phyloP scores from a whole-genome alignment of 805 yeast genomes.

The Kazachstania africana region DNA sequence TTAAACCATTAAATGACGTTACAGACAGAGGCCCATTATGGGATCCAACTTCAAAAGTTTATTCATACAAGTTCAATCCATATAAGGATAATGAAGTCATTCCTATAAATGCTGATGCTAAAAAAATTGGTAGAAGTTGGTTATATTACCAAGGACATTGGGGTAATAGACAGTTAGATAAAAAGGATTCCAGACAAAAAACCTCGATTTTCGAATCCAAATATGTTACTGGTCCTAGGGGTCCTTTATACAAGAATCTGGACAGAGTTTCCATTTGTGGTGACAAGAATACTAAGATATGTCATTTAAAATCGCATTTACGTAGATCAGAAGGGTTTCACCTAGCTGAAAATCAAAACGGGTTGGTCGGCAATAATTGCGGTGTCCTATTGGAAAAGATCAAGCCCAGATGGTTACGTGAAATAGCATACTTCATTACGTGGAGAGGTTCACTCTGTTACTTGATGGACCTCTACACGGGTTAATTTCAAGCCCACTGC shows the following conservation, averaged over 20 bases:
- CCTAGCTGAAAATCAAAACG: too few relatives aligned
- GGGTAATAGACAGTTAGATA: slow-evolving; percentile 68
- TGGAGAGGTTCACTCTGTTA: neutral
- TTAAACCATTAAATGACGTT: slow-evolving; percentile 75
- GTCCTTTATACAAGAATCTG: slow-evolving; percentile 73
- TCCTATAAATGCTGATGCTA: slow-evolving; percentile 23
- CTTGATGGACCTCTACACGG: neutral
- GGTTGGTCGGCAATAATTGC: neutral
- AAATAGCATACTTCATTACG: neutral
- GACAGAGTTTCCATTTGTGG: slow-evolving; percentile 67
- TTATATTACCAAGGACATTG: slow-evolving; percentile 68
- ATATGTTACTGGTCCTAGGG: slow-evolving; percentile 83
- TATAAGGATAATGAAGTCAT: slow-evolving; percentile 39
- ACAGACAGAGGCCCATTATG: slow-evolving; percentile 89
- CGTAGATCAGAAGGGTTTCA: too few relatives aligned
- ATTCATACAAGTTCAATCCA: slow-evolving; percentile 76
- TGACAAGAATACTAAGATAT: too few relatives aligned
- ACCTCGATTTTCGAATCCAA: slow-evolving; percentile 82
- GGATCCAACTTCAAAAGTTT: slow-evolving; percentile 74
- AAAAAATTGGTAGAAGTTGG: slow-evolving; percentile 48
- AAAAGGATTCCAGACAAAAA: slow-evolving; percentile 62
- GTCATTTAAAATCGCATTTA: too few relatives aligned
- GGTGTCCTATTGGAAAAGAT: neutral
- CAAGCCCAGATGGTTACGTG: neutral
- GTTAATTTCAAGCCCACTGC: neutral